These are phyloP conservation scores for Eremothecium gossypii DNA, from an alignment of 1,139 yeast genomes.

Conservation along the genomic window DNA sequence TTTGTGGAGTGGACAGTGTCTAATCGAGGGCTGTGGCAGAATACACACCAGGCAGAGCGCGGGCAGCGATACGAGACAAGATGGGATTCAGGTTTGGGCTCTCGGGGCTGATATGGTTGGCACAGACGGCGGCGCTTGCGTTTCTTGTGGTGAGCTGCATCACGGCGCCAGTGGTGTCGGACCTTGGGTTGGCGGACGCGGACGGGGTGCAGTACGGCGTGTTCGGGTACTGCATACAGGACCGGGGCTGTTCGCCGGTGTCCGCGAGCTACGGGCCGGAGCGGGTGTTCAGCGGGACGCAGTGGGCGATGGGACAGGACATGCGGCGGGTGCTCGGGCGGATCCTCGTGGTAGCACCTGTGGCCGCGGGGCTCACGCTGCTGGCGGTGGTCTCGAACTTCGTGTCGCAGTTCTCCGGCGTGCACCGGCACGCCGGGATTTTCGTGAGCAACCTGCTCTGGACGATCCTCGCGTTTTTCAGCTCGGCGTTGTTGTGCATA, in stretches of 20 bases:
- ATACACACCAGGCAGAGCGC: too few relatives aligned
- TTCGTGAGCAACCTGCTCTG: constrained; percentile 31
- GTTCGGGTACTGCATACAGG: constrained; percentile 62
- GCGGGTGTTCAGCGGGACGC: constrained; percentile 25
- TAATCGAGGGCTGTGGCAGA: too few relatives aligned
- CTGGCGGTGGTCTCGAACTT: constrained; percentile 38
- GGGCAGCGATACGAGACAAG: too few relatives aligned
- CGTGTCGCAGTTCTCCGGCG: constrained; percentile 23
- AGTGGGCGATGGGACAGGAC: constrained; percentile 43
- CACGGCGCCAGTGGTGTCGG: constrained; percentile 53
- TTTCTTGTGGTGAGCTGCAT: constrained; percentile 45
- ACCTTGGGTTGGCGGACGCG: constrained; percentile 42
- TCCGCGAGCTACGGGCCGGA: constrained; percentile 42
- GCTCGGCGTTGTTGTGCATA: constrained; percentile 45
- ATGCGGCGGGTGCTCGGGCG: constrained; percentile 62
- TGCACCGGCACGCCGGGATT: constrained; percentile 32
- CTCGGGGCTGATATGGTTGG: constrained; percentile 25
- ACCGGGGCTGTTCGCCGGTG: constrained; percentile 40
- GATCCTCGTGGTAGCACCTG: constrained; percentile 68
- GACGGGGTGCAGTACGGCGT: constrained; percentile 64
- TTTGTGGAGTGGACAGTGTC: too few relatives aligned
- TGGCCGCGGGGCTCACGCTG: constrained; percentile 61
- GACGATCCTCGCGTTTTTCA: constrained; percentile 39
- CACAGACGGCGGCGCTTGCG: constrained; percentile 35
- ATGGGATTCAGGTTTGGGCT: constrained; percentile 10